These are phyloP conservation scores for Nicotiana undulata DNA, from an alignment of 257 asterid genomes.

Conservation along the genomic window DNA sequence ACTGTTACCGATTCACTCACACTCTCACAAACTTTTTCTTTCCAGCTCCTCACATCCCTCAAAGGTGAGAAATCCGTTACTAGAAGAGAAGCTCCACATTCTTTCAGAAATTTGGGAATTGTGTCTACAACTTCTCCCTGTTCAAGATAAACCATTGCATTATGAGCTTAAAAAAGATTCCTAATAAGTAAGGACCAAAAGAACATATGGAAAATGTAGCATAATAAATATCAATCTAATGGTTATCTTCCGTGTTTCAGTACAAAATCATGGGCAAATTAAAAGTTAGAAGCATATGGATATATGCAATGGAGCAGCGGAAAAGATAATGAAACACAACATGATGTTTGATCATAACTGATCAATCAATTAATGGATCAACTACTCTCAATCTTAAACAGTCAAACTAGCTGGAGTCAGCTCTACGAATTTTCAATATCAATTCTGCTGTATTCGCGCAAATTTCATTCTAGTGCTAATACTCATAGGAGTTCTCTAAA, in stretches of 20 bases:
- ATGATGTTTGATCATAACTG: not conserved
- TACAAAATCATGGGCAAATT: not conserved
- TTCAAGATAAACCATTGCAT: conserved; percentile 1
- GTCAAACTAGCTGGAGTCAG: not conserved
- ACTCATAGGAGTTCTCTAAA: not conserved
- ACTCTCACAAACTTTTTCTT: conserved; percentile 51
- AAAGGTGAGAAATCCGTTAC: conserved; percentile 94
- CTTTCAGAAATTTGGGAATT: conserved; percentile 63
- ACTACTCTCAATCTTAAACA: not conserved
- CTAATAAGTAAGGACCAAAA: not conserved
- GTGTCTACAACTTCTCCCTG: conserved; percentile 89
- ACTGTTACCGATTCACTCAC: conserved; percentile 53
- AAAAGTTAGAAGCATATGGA: not conserved
- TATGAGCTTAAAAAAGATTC: not conserved
- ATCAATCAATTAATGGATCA: not conserved
- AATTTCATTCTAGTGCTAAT: not conserved
- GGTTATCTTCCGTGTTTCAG: not conserved
- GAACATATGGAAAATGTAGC: not conserved
- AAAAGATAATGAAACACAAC: not conserved
- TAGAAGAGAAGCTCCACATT: conserved; percentile 84
- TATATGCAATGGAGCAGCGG: not conserved
- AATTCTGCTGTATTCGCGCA: not conserved
- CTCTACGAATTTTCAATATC: not conserved
- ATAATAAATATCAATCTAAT: not conserved
- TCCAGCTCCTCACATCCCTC: conserved; percentile 75